Conservation (phyloP, 306 rosid species). For the Cucurbita maxima region DNA sequence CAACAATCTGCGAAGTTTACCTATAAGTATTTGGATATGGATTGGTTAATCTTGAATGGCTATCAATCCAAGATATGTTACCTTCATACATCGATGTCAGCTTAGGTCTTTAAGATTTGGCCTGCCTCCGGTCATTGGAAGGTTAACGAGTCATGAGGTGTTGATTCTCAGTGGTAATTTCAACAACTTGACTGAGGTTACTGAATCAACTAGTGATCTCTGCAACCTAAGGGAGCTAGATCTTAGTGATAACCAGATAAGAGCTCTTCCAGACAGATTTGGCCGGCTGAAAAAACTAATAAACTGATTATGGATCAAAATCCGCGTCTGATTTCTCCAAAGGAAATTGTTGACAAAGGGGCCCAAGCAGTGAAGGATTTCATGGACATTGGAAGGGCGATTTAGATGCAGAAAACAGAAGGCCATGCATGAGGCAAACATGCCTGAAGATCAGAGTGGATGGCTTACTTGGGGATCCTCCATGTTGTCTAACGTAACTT, state of each 20-base stretch:
- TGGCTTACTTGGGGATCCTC: constrained; percentile 77
- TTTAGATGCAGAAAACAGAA: constrained; percentile 47
- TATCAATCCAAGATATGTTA: constrained; percentile 57
- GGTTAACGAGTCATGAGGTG: constrained; percentile 38
- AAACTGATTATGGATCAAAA: constrained; percentile 76
- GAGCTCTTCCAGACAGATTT: constrained; percentile 61
- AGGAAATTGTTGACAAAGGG: constrained; percentile 42
- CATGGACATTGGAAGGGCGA: constrained; percentile 83
- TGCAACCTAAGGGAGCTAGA: constrained; percentile 69
- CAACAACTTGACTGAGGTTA: constrained; percentile 54
- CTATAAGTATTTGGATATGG: constrained; percentile 78
- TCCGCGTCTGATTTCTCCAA: constrained; percentile 66
- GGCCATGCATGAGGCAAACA: constrained; percentile 30
- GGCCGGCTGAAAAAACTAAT: constrained; percentile 63
- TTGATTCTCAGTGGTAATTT: constrained; percentile 71
- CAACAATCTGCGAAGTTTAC: constrained; percentile 60
- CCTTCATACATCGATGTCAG: constrained; percentile 75
- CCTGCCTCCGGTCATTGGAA: constrained; percentile 63
- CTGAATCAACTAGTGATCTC: constrained; percentile 68
- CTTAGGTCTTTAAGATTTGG: constrained; percentile 57
- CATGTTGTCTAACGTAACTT: constrained; percentile 36
- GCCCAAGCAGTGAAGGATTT: constrained; percentile 51
- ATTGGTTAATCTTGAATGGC: constrained; percentile 43
- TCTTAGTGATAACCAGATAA: constrained; percentile 86
- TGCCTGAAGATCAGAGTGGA: constrained; percentile 25